Evolutionary conservation across 495 filamentous ascomycete species (phyloP).

Genomic region (Penicillium macrosclerotiorum): DNA sequence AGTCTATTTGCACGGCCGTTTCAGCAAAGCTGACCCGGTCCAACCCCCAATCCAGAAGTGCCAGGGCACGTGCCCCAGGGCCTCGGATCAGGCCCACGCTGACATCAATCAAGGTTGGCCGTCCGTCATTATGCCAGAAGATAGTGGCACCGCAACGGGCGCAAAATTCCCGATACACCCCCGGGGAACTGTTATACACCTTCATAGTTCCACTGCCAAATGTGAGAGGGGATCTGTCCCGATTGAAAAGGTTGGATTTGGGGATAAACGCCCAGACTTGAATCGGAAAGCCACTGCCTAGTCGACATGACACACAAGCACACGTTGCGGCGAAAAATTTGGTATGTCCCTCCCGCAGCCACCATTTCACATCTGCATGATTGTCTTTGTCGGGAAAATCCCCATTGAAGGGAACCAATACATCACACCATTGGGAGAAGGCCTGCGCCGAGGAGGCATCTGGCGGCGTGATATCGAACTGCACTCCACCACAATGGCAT

Average conservation of each 20-base stretch:
- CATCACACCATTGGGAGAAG: constrained; percentile 52
- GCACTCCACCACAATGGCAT: constrained; percentile 44
- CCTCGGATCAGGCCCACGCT: constrained; percentile 60
- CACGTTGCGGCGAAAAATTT: constrained; percentile 66
- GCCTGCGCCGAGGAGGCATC: constrained; percentile 35
- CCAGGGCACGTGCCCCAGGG: constrained; percentile 50
- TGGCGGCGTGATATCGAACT: constrained; percentile 45
- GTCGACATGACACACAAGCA: constrained; percentile 61
- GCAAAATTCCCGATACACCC: constrained; percentile 64
- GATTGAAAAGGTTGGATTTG: constrained; percentile 54
- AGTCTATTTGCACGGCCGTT: constrained; percentile 44
- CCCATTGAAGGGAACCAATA: constrained; percentile 49
- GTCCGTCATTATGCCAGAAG: constrained; percentile 60
- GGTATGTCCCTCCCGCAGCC: constrained; percentile 39
- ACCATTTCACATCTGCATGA: constrained; percentile 51
- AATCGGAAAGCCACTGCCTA: constrained; percentile 62
- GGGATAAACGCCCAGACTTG: constrained; percentile 70
- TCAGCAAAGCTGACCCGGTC: constrained; percentile 62
- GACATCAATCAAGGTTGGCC: constrained; percentile 62
- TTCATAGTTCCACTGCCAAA: constrained; percentile 50
- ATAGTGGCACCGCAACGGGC: constrained; percentile 60
- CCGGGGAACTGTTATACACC: constrained; percentile 52
- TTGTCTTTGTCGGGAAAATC: constrained; percentile 30
- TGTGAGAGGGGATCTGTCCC: constrained; percentile 32
- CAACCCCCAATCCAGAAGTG: constrained; percentile 64